A percentile compares a stretch with the other conserved stretches of the same genome.
These are phyloP conservation scores for Apiotrichum gamsii DNA, from an alignment of 1,284 basidiomycete species.

Conservation along the genomic window DNA sequence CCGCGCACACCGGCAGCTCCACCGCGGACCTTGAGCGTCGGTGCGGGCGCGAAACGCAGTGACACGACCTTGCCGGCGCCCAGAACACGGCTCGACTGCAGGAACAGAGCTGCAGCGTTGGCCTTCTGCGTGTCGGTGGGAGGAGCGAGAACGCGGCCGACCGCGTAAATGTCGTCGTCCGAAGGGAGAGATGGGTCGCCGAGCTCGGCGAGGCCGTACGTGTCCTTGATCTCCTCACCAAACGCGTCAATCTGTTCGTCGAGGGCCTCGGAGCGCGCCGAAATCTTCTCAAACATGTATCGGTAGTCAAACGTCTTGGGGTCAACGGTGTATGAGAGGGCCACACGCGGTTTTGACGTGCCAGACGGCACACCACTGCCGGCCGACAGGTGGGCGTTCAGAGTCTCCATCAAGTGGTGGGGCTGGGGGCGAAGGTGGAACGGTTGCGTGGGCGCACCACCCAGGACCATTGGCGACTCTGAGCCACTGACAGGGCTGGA, in stretches of 20 bases:
- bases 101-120: constrained; percentile 62
- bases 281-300: constrained; percentile 88
- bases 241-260: constrained; percentile 81
- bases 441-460: constrained; percentile 23
- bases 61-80: constrained; percentile 66
- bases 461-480: constrained; percentile 7
- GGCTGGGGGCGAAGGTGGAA: constrained; percentile 38
- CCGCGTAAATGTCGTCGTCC: constrained; percentile 67
- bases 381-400: constrained; percentile 40
- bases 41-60: constrained; percentile 57
- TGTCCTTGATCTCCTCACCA: constrained; percentile 61
- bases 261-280: constrained; percentile 69
- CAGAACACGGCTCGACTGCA: constrained; percentile 75
- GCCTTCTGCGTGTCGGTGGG: constrained; percentile 59
- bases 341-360: constrained; percentile 25
- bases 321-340: constrained; percentile 25
- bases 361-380: constrained; percentile 10
- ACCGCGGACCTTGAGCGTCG: constrained; percentile 61
- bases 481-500: constrained; percentile 30
- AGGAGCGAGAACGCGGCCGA: constrained; percentile 75
- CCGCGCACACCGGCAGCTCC: constrained; percentile 59
- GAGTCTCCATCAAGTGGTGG: constrained; percentile 40
- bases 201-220: constrained; percentile 64
- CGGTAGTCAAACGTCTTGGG: constrained; percentile 52
- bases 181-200: constrained; percentile 69